Base-by-base conservation (phyloP, 2,329 filamentous ascomycete species). In the Penicillium sp. region DNA sequence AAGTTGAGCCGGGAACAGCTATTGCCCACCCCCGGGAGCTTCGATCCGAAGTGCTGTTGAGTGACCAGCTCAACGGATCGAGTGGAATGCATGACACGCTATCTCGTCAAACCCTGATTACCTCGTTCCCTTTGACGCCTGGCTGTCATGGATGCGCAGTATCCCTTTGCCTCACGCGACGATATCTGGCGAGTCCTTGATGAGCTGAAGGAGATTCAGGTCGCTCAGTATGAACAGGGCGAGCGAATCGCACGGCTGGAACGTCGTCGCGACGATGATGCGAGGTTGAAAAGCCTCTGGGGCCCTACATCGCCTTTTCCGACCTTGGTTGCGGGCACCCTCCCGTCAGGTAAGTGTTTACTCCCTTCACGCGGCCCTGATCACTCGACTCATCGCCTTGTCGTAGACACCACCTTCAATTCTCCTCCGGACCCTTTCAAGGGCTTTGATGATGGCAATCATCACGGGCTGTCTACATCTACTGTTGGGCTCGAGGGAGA, bases 401-500 rank as follows among this genome's bases (percentile, higher is more conserved):
- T 24, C 50, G 29, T 66, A 95, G 92, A 90, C 29, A 87, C 91
- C 16, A 76, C 91, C 44, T 89, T 89, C 57, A 87, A 93, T 65
- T 85, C 89, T 7, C 80, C 88, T n/a, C 83, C 83, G 50, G 90
- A 96, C 69, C 85, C 91, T 39, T 96, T 97, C 68, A 90, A 92
- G 63, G 88, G 88, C 65, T 90, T 96, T 62, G 91, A 96, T 66
- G 78, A 81, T 65, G 91, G 94, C 65, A 88, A 95, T 60, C 85
- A 88, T 44, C 88, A 88, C 66, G 89, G 86, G 64, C 79, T 94
- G 53, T 82, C 95, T 45, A 87, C 86, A 47, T 58, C 60, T 2
- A 90, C 88, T 49, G 81, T 96, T 52, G 89, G 92, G 53, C 79
- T 97, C 6, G 93, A 96, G 59, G 82, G 87, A 5, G 92, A 96